Evolutionary conservation across 257 asterid species (phyloP).

Genomic region (Ilex asprella): DNA sequence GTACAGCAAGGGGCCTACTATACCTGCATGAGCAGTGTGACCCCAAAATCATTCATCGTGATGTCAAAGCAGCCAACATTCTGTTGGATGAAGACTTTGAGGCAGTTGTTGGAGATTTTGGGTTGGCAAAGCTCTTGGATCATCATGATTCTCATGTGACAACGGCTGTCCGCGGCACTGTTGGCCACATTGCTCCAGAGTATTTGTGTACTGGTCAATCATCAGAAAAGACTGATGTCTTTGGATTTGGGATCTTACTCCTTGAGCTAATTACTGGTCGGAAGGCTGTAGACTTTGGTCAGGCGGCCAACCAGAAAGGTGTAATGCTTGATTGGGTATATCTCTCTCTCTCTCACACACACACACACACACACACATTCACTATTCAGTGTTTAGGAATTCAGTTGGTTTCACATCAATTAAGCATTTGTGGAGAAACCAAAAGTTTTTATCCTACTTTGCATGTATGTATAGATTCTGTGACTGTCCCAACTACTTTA

Average conservation of each 20-base stretch:
- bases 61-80: conserved; percentile 93
- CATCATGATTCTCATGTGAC: conserved; percentile 89
- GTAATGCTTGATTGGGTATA: conserved; percentile 81
- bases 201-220: conserved; percentile 87
- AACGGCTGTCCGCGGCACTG: conserved; percentile 93
- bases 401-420: background rate
- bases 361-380: background rate
- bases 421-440: background rate
- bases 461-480: too few relatives aligned
- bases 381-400: background rate
- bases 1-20: conserved; percentile 84
- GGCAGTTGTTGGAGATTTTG: conserved; percentile 95
- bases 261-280: conserved; percentile 88
- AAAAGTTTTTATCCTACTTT: too few relatives aligned
- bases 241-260: conserved; percentile 82
- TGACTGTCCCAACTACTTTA: too few relatives aligned
- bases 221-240: conserved; percentile 88
- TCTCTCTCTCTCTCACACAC: too few relatives aligned
- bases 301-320: conserved; percentile 74
- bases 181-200: conserved; percentile 96
- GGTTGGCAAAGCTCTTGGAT: conserved; percentile 88
- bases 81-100: conserved; percentile 90
- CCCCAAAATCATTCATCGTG: conserved; percentile 88
- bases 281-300: conserved; percentile 84
- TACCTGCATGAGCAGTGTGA: conserved; percentile 94